A percentile compares a stretch with the other conserved stretches of the same genome.
These are phyloP conservation scores for Beauveria rudraprayagi DNA, from an alignment of 2,329 filamentous ascomycete species.

Conservation along the genomic window DNA sequence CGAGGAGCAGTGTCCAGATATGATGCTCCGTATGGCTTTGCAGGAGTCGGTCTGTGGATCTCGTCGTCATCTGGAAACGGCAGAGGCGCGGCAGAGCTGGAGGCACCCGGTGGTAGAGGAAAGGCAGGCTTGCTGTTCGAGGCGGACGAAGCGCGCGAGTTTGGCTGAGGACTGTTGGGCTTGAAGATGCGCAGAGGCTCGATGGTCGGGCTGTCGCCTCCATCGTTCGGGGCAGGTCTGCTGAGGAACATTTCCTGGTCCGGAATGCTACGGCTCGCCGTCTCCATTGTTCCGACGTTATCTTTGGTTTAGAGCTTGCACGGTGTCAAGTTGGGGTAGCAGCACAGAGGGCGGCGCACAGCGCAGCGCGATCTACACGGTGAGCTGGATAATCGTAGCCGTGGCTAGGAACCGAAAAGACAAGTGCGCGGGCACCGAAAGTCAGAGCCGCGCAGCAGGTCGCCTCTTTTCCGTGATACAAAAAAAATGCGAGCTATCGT, in stretches of 20 bases:
- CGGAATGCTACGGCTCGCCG: constrained; percentile 54
- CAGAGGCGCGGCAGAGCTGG: constrained; percentile 57
- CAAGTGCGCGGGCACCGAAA: not conserved
- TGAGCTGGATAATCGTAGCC: not conserved
- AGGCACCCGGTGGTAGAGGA: constrained; percentile 58
- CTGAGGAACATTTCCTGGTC: constrained; percentile 80
- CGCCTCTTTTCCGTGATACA: not conserved
- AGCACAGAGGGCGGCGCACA: not conserved
- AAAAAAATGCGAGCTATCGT: not conserved
- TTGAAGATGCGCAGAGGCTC: constrained; percentile 82
- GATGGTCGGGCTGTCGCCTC: constrained; percentile 65
- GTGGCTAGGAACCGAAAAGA: too few relatives aligned
- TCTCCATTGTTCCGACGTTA: not conserved
- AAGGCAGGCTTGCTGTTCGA: constrained; percentile 49
- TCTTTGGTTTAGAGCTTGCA: not conserved
- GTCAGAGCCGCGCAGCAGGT: not conserved
- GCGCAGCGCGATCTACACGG: not conserved
- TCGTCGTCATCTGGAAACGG: constrained; percentile 69
- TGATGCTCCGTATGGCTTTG: constrained; percentile 37
- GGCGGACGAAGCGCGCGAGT: constrained; percentile 28
- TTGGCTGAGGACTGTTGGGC: constrained; percentile 56
- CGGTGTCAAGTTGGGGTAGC: not conserved
- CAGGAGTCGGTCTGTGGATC: constrained; percentile 34
- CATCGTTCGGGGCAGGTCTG: constrained; percentile 42
- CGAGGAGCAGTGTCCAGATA: constrained; percentile 46